Evolutionary conservation across 805 yeast species (phyloP), one percentile per base, ranked within the genome.

Genomic region (Torulaspora indica): DNA sequence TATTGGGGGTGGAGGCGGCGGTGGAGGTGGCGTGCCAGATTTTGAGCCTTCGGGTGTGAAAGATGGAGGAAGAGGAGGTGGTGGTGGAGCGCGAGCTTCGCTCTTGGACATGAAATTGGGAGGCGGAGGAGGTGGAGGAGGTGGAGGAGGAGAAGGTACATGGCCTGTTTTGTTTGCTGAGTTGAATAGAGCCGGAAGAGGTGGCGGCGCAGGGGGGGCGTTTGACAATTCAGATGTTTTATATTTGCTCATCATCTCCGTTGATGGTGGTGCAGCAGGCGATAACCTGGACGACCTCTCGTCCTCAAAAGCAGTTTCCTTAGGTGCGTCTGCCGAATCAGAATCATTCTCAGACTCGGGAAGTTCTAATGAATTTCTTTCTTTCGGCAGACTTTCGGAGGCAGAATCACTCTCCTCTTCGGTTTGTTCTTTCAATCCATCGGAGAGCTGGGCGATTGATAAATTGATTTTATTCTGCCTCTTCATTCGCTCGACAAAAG

Each of bases 41-140:
- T 31, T 27, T 9, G 35, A 37, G 12, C 31, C 29, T n/a, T 23
- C 39, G 3, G 54, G 39, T 20, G 54, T 39, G 5, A 52, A 51
- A 12, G 65, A 55, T 14, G 70, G 68, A n/a, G 69, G 63, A 3
- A 65, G 64, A 6, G 69, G 68, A 12, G 68, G 66, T 1, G 67
- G 57, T 3, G 63, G 57, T 6, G 34, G 34, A 6, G 28, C 28
- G 10, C 4, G n/a, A 12, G 9, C 28, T 8, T 25, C 28, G 10
- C 9, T 12, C n/a, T 25, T 25, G 5, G 28, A 12, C 7, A 25
- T 9, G 3, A 25, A 12, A 8, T 12, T 25, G n/a, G 28, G 64
- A 5, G 69, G 68, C 8, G 68, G 66, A 1, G 67, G 57, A 3
- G 63, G 57, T 8, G 34, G 34, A 3, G 34, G 34, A n/a, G 20